phyloP scores from a whole-genome alignment of 306 rosid species.

The Fragaria vesca region DNA sequence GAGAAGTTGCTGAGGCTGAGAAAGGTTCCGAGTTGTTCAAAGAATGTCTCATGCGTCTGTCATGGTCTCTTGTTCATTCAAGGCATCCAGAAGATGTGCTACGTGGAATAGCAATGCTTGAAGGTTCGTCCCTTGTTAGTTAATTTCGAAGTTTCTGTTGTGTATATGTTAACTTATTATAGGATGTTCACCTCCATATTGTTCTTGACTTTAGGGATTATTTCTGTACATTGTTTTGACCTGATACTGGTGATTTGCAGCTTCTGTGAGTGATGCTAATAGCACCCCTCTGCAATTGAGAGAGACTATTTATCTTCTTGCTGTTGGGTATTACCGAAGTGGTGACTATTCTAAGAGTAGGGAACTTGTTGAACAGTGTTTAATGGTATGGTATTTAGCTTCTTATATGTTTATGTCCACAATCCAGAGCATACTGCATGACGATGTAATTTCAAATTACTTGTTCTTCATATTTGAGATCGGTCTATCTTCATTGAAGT shows the following conservation, averaged over 20 bases:
- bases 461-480: not conserved
- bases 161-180: not conserved
- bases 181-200: not conserved
- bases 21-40: slow-evolving; percentile 54
- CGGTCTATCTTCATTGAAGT: not conserved
- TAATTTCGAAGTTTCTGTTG: not conserved
- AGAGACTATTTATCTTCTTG: slow-evolving; percentile 84
- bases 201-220: not conserved
- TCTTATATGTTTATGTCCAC: slow-evolving; percentile 3
- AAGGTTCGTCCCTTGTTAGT: slow-evolving; percentile 38
- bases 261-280: slow-evolving; percentile 40
- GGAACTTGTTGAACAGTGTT: slow-evolving; percentile 66
- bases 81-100: slow-evolving; percentile 70
- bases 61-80: slow-evolving; percentile 97
- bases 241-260: slow-evolving; percentile 44
- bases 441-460: not conserved
- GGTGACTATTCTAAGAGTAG: slow-evolving; percentile 63
- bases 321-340: slow-evolving; percentile 84
- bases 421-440: not conserved
- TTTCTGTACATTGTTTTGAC: not conserved
- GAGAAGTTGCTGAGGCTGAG: slow-evolving; percentile 70
- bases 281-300: slow-evolving; percentile 53
- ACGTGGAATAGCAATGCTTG: slow-evolving; percentile 97
- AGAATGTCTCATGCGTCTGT: slow-evolving; percentile 72
- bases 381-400: slow-evolving; percentile 43